phyloP scores from a whole-genome alignment of 176 grass and related monocot species.

The Elaeis guineensis region DNA sequence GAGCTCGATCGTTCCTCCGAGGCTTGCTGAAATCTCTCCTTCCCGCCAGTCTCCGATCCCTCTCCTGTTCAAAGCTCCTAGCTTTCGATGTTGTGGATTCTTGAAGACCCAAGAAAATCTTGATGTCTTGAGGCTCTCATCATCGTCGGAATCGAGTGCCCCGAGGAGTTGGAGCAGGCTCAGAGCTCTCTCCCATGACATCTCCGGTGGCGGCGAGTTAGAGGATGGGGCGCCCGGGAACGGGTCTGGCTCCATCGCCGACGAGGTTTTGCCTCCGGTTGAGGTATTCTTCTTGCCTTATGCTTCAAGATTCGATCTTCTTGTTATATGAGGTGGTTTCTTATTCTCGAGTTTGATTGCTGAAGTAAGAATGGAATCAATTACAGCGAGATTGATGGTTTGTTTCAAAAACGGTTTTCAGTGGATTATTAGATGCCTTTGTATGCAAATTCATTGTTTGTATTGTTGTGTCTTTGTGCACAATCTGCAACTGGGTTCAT shows the following conservation, averaged over 20 bases:
- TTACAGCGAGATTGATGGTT: neutral
- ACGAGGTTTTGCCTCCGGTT: neutral
- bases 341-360: neutral
- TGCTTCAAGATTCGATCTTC: neutral
- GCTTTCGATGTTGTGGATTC: neutral
- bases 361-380: neutral
- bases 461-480: no score
- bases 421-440: neutral
- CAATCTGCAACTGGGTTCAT: no score
- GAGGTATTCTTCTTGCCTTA: neutral
- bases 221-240: conserved; percentile 1
- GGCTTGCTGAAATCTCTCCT: neutral
- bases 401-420: neutral
- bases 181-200: conserved; percentile 1
- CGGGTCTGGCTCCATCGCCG: neutral
- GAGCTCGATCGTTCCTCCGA: neutral
- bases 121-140: neutral
- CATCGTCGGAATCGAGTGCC: neutral
- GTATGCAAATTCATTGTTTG: no score
- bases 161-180: neutral
- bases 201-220: neutral
- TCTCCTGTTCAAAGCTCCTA: neutral
- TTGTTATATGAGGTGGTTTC: neutral
- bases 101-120: neutral
- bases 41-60: neutral